Base-by-base conservation (phyloP, 352 stramenopile species). In the Globisporangium cylindrosporum region DNA sequence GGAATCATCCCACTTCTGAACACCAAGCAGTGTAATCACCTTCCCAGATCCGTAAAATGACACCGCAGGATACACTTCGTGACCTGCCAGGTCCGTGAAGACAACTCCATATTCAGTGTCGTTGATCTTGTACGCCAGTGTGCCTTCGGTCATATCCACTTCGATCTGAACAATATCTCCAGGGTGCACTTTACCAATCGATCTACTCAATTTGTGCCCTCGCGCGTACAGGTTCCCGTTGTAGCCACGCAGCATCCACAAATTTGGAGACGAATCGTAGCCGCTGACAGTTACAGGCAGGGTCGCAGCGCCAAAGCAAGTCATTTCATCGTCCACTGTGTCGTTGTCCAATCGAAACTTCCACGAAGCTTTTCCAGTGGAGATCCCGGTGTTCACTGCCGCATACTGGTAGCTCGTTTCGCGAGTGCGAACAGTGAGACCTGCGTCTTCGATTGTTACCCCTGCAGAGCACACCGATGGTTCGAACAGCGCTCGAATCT, bases 201-300 rank as follows among this genome's bases (percentile, higher is more conserved):
- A 91, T 36, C 84, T 76, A 36, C 70, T 92, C 46, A 98, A 66
- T 61, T 97, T 97, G 67, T 94, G 85, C 3, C 92, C 92, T 34
- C 91, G 88, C 18, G 89, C 88, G 59, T 98, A 98, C 32, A 98
- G 66, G 55, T 96, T 95, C 25, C 92, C 92, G 49, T 97, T 98
- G 74, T 98, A 98, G 7, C 90, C 89, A 55, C 92, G 81, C 2
- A 96, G 69, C 92, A 98, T 98, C 92, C 92, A 98, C 36, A 98
- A 69, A 71, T 82, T 96, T 9, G 90, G 87, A 25, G 89, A 97
- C 15, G 91, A 96, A 63, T 97, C 93, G 60, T 98, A 98, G 36
- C 90, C 91, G 34, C 86, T 94, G 1, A 94, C 88, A 29, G 84
- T 92, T 53, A 97, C 86, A 58, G 90, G 92, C 29, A 97, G 76